Percentiles rank a stretch among this genome's conserved stretches.
Evolutionary conservation across 2,329 filamentous ascomycete species (phyloP).

Genomic region (Peltaster fructicola): DNA sequence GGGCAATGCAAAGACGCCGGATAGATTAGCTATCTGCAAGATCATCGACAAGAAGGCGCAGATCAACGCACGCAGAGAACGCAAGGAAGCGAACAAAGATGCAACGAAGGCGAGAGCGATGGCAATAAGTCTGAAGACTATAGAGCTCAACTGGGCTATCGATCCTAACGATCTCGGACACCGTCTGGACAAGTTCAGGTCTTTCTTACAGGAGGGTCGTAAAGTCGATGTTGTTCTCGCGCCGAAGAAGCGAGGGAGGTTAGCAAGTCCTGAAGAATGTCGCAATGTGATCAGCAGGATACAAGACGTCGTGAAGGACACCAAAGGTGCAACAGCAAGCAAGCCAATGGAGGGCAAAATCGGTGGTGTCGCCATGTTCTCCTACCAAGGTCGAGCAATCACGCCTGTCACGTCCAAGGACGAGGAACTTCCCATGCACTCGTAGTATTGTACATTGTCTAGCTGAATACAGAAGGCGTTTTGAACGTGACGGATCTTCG

Average conservation of each 20-base stretch:
- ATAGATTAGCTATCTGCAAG: constrained; percentile 45
- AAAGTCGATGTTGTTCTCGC: constrained; percentile 58
- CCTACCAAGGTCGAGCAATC: too few relatives aligned
- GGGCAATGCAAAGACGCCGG: too few relatives aligned
- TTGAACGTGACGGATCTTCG: too few relatives aligned
- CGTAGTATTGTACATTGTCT: too few relatives aligned
- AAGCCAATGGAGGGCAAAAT: constrained; percentile 30
- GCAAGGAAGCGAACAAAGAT: constrained; percentile 25
- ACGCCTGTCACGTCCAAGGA: too few relatives aligned
- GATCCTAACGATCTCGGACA: constrained; percentile 56
- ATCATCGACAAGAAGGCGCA: constrained; percentile 43
- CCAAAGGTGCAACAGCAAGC: constrained; percentile 27
- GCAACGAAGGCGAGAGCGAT: constrained; percentile 28
- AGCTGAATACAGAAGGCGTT: too few relatives aligned
- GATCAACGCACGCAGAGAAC: constrained; percentile 26
- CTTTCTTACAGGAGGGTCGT: constrained; percentile 57
- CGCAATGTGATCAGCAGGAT: constrained; percentile 38
- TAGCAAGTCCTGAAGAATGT: constrained; percentile 44
- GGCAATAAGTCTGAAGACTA: constrained; percentile 42
- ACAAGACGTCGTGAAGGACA: constrained; percentile 25
- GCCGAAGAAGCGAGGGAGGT: constrained; percentile 45
- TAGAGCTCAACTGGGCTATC: constrained; percentile 89
- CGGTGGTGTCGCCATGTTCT: too few relatives aligned
- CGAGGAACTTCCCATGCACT: too few relatives aligned
- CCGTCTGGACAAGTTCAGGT: constrained; percentile 46